Conservation (phyloP, 306 rosid genomes). For the Coriaria nepalensis region DNA sequence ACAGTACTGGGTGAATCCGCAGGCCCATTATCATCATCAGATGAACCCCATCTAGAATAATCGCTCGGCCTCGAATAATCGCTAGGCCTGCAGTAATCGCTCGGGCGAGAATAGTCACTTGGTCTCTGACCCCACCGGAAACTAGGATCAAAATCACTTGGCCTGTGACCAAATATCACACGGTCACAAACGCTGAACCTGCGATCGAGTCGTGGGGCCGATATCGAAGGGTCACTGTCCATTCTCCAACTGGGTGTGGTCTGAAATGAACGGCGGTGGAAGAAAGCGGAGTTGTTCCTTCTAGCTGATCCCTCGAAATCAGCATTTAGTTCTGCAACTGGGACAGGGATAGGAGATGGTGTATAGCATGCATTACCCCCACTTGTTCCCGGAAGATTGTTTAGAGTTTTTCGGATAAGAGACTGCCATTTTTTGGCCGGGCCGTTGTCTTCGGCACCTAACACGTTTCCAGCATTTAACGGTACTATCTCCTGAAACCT, state of each 20-base stretch:
- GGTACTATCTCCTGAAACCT: conserved; percentile 99
- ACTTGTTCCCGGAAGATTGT: conserved; percentile 88
- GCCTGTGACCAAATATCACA: conserved; percentile 77
- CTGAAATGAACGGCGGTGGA: conserved; percentile 88
- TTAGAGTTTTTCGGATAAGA: conserved; percentile 76
- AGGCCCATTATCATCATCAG: conserved; percentile 83
- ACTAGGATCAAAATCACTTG: conserved; percentile 64
- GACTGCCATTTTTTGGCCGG: conserved; percentile 99
- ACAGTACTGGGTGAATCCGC: conserved; percentile 95
- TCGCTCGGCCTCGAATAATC: conserved; percentile 40
- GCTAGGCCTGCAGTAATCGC: conserved; percentile 58
- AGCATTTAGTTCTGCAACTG: conserved; percentile 73
- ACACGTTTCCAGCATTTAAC: conserved; percentile 89
- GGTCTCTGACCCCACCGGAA: conserved; percentile 76
- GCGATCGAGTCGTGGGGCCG: conserved; percentile 73
- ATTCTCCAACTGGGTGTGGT: conserved; percentile 76
- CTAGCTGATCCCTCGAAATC: conserved; percentile 94
- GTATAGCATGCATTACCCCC: conserved; percentile 68
- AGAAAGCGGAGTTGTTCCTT: conserved; percentile 89
- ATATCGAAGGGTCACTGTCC: conserved; percentile 67
- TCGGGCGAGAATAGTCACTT: conserved; percentile 78
- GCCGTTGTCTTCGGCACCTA: conserved; percentile 97
- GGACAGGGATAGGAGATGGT: conserved; percentile 91
- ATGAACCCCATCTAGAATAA: conserved; percentile 93
- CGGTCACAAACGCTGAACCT: conserved; percentile 94